Base-by-base conservation (phyloP, 257 asterid species). In the Nicotiana noctiflora region DNA sequence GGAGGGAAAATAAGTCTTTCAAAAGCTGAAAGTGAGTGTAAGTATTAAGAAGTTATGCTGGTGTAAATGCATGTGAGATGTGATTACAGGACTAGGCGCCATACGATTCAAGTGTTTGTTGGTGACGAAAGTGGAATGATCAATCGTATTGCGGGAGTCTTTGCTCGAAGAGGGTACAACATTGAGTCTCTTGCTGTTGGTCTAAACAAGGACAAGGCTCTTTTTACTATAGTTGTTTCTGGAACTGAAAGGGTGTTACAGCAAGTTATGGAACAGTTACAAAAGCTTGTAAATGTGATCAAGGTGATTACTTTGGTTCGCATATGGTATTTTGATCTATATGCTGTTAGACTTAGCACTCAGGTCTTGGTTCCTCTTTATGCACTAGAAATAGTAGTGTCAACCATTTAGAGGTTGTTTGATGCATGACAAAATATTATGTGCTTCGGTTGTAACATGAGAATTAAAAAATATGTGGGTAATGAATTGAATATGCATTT, bases 111-210 rank as follows among this genome's bases (percentile, higher is more conserved):
- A 10, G 97, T 95, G 57, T 95, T 92, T 89, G 99, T 95, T 65
- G 99, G 99, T 63, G 99, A 95, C 84, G 99, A 95, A 88, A 95
- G 98, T 82, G 99, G 99, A 76, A 95, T 95, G 98, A 95, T 95
- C 76, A 95, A 95, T 75, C 93, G 99, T 66, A 93, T 95, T 63
- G 99, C 99, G 23, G 98, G 98, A 75, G 99, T 93, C 78, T 95
- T 93, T 85, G 99, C 99, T 25, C 84, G 99, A 88, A 89, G 99
- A 88, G 98, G 99, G 57, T 93, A 93, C 83, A 95, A 95, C 82
- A 95, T 95, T 62, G 99, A 95, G 88, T 91, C 99, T 60, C 98
- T 95, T 81, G 99, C 97, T 12, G 99, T 95, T 81, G 99, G 99
- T 84, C 92, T 95, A 82, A 95, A 95, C 90, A 93, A 86, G 87